These are phyloP conservation scores for Chenopodium berlandieri DNA, from an alignment of 148 eudicot species.

Conservation along the genomic window DNA sequence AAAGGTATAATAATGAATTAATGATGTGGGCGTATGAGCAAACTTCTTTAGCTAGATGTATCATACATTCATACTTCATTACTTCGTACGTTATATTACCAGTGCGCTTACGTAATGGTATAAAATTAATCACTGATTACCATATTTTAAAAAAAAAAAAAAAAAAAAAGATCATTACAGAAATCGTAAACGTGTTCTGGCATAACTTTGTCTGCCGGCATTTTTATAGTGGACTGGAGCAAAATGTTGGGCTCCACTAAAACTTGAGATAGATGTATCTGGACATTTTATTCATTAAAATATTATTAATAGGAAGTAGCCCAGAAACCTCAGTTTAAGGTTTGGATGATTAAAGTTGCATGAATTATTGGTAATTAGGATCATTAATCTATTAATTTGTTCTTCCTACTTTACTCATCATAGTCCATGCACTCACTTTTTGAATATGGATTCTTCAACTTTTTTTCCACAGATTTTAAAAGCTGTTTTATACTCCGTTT, in stretches of 20 bases:
- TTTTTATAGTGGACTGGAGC: neutral
- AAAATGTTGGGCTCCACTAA: neutral
- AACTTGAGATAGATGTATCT: slow-evolving; percentile 6
- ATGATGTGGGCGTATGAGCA: too few relatives aligned
- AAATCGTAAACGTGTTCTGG: neutral
- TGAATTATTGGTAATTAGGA: neutral
- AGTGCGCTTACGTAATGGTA: too few relatives aligned
- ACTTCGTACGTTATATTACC: too few relatives aligned
- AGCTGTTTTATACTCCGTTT: too few relatives aligned
- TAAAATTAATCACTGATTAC: too few relatives aligned
- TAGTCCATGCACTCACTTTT: neutral
- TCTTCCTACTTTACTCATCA: neutral
- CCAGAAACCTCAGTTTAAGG: neutral
- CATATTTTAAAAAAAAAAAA: too few relatives aligned
- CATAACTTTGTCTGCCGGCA: neutral
- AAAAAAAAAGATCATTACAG: too few relatives aligned
- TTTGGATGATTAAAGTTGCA: neutral
- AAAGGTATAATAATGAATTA: too few relatives aligned
- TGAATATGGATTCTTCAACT: neutral
- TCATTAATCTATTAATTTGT: neutral
- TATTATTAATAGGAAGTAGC: neutral
- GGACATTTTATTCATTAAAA: slow-evolving; percentile 3
- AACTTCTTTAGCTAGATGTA: too few relatives aligned
- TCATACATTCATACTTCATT: too few relatives aligned
- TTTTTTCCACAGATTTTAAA: too few relatives aligned